Conservation (phyloP, 164 flowering plant genomes). For the Magnolia kwangsiensis region DNA sequence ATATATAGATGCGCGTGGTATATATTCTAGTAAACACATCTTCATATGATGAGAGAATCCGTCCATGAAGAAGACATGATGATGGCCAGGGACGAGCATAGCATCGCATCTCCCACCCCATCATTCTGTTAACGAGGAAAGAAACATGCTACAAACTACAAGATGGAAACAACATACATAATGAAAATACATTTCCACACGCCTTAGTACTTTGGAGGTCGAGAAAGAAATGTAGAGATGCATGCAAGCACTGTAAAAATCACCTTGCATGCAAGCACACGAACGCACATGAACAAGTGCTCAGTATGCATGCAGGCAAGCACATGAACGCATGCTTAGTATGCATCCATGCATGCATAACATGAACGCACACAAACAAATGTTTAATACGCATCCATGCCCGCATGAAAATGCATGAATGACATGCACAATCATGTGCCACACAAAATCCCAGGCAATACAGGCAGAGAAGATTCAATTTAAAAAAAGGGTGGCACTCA, state of each 20-base stretch:
- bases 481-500: constrained; percentile 64
- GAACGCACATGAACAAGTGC: neutral
- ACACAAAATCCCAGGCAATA: neutral
- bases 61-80: constrained; percentile 2
- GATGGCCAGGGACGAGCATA: constrained; percentile 4
- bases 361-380: neutral
- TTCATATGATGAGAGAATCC: constrained; percentile 1
- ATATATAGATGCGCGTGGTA: neutral
- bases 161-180: neutral
- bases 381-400: neutral
- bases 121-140: neutral
- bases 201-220: neutral
- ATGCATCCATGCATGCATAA: neutral
- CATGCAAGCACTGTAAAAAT: neutral
- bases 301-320: neutral
- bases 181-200: neutral
- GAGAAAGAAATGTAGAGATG: neutral
- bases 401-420: neutral
- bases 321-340: neutral
- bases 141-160: neutral
- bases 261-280: too few species aligned
- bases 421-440: constrained; percentile 1
- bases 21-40: neutral
- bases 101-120: constrained; percentile 5
- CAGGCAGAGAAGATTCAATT: constrained; percentile 6